Base-by-base conservation (phyloP, 2,329 filamentous ascomycete genomes). In the Chaetomiaceae sp. region DNA sequence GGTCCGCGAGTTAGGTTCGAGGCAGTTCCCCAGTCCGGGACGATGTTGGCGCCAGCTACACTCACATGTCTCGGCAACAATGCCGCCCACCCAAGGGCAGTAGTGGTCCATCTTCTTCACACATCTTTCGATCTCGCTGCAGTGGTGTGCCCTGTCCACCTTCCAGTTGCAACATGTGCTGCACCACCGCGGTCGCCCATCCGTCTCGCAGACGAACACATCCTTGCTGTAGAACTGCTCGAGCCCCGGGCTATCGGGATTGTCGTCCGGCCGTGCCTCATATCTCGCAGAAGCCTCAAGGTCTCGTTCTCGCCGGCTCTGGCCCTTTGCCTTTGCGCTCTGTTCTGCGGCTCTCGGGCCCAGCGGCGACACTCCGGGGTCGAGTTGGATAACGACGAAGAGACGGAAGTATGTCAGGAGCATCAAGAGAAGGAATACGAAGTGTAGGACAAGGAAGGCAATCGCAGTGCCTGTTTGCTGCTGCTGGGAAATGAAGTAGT, bases 41-140 rank as follows among this genome's bases (percentile, higher is more conserved):
- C n/a, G n/a, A n/a, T n/a, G n/a, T n/a, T n/a, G n/a, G n/a, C n/a
- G n/a, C 25, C 25, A 53, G 27, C 11, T 7, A 29, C 11, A 9
- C 79, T 66, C 63, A 82, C 80, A 83, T 1, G 83, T 90, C 67
- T 96, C 91, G 0, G 84, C 87, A 9, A 99, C 85, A 59, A 96
- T 88, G 20, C 92, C 94, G 4, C 92, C 92, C n/a, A 95, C 91
- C 87, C 87, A 97, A 0, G 92, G 94, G 65, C 94, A 99, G 64
- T 91, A 94, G 66, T 97, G 92, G 58, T 97, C 92, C 87, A 96
- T 94, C 64, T 94, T 94, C 36, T 80, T 74, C 20, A 95, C 87
- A 65, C 92, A 97, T 38, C 90, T 79, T 45, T 82, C 82, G 11
- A 94, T 74, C 65, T 95, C 89, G 48, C 85, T 85, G 64, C 87